Percentiles rank a stretch among this genome's conserved stretches.
Conservation (phyloP, 2,329 filamentous ascomycete genomes). For the Whalleya microplaca region DNA sequence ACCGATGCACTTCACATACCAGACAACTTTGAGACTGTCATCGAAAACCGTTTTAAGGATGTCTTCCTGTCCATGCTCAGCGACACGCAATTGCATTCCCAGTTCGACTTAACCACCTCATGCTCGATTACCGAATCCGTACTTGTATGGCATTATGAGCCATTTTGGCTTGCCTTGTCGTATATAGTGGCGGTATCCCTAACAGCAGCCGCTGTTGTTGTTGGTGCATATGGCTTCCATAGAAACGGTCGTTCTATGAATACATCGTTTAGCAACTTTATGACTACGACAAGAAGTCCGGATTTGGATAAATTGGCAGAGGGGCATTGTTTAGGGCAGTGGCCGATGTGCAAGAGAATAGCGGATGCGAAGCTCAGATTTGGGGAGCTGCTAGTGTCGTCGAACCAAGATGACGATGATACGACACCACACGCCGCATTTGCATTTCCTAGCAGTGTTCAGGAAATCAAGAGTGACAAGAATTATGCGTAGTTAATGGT, state of each 20-base stretch:
- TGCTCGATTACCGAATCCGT: conserved; percentile 6
- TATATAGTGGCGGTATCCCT: conserved; percentile 16
- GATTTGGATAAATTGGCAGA: conserved; percentile 11
- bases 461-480: conserved; percentile 4
- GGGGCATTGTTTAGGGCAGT: conserved; percentile 12
- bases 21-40: conserved; percentile 5
- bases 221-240: conserved; percentile 14
- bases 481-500: neutral
- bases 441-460: conserved; percentile 8
- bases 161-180: conserved; percentile 17
- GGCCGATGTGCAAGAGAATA: conserved; percentile 14
- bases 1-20: conserved; percentile 2
- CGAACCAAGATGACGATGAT: neutral
- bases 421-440: conserved; percentile 4
- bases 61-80: conserved; percentile 18
- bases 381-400: conserved; percentile 4
- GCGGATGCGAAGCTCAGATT: conserved; percentile 11
- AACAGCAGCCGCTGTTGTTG: conserved; percentile 6
- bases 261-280: conserved; percentile 11
- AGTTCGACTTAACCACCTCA: neutral
- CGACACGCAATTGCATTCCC: conserved; percentile 12
- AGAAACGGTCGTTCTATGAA: conserved; percentile 15
- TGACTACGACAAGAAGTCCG: conserved; percentile 14
- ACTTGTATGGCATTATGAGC: conserved; percentile 20
- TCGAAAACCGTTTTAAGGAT: conserved; percentile 9